These are phyloP conservation scores for Beauveria australis DNA, from an alignment of 2,329 filamentous ascomycete species.

Conservation along the genomic window DNA sequence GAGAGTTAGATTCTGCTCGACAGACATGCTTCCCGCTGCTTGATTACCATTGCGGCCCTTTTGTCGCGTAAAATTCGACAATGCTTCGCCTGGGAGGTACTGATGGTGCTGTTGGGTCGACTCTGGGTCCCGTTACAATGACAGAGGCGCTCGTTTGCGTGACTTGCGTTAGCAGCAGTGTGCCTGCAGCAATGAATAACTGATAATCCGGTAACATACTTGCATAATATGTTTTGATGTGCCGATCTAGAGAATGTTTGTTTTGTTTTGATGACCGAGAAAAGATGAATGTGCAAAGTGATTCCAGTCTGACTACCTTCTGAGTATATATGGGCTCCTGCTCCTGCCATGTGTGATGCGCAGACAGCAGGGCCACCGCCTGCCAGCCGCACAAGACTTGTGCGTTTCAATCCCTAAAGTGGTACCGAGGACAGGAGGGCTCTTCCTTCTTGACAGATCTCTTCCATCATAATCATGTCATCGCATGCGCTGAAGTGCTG, in stretches of 20 bases:
- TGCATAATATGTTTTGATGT: background rate
- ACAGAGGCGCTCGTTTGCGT: background rate
- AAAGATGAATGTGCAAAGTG: background rate
- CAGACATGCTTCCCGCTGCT: background rate
- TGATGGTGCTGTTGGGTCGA: slow-evolving; percentile 28
- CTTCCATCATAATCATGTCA: background rate
- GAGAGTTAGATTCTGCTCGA: slow-evolving; percentile 10
- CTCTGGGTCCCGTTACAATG: slow-evolving; percentile 29
- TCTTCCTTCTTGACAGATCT: too few species aligned
- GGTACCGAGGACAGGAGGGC: background rate
- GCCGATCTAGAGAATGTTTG: background rate
- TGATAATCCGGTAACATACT: slow-evolving; percentile 7
- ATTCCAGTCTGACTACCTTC: background rate
- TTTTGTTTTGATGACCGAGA: background rate
- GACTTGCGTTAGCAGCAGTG: background rate
- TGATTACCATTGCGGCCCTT: slow-evolving; percentile 37
- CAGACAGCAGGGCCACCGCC: background rate
- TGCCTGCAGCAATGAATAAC: background rate
- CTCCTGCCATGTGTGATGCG: slow-evolving; percentile 5
- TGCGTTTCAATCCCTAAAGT: background rate
- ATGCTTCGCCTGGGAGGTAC: slow-evolving; percentile 40
- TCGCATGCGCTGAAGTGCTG: background rate
- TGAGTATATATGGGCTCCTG: background rate
- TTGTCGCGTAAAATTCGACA: slow-evolving; percentile 33
- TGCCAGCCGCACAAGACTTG: background rate